Percentiles rank a stretch among this genome's conserved stretches.
These are phyloP conservation scores for Erigeron philadelphicus DNA, from an alignment of 140 eudicot genomes.

Conservation along the genomic window DNA sequence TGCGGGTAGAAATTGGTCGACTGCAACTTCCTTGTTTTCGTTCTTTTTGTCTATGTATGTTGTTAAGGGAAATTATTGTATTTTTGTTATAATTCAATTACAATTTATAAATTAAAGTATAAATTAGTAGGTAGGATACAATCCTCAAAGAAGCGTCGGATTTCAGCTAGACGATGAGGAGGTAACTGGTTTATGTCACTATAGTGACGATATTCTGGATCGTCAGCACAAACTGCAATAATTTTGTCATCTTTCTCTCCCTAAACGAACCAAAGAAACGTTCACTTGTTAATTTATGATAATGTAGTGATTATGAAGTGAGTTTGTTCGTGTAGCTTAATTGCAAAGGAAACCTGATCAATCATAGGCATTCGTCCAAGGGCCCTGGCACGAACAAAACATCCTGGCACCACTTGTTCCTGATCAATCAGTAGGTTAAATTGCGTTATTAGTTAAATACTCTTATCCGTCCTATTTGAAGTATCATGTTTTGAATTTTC, in stretches of 20 bases:
- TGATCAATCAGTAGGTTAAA: constrained; percentile 10
- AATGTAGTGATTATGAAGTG: background rate
- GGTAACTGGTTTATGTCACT: constrained; percentile 71
- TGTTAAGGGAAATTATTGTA: constrained; percentile 29
- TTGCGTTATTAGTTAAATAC: background rate
- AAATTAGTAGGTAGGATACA: no score
- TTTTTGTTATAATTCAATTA: background rate
- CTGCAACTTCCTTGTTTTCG: constrained; percentile 91
- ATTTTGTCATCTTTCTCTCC: constrained; percentile 94
- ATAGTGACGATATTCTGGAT: constrained; percentile 75
- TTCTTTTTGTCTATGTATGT: constrained; percentile 63
- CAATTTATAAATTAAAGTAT: no score
- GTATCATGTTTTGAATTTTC: no score
- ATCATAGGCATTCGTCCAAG: constrained; percentile 96
- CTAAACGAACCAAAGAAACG: constrained; percentile 27
- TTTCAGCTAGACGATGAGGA: constrained; percentile 83
- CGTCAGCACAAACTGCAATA: constrained; percentile 96
- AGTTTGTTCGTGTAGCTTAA: background rate
- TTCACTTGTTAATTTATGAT: background rate
- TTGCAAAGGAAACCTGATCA: constrained; percentile 53
- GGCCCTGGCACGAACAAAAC: constrained; percentile 86
- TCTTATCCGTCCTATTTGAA: no score
- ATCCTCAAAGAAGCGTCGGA: constrained; percentile 89
- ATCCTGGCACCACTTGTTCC: constrained; percentile 88
- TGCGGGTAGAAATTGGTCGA: constrained; percentile 67